A percentile compares a stretch with the other conserved stretches of the same genome.
phyloP scores from a whole-genome alignment of 345 rosid genomes.

The Gossypium rotundifolium region DNA sequence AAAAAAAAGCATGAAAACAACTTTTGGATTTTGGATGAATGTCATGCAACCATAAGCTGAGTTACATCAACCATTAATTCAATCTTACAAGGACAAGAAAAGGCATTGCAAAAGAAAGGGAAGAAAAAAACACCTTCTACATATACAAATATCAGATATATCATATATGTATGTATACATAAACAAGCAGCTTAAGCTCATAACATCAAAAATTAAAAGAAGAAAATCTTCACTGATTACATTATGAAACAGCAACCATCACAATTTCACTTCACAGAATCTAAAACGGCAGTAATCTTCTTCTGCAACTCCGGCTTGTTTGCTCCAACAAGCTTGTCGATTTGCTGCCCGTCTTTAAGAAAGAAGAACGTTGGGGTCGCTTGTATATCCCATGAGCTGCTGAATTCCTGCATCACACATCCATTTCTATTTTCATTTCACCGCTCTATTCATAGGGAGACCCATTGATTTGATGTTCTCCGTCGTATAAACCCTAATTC shows the following conservation, averaged over 20 bases:
- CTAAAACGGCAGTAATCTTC: constrained; percentile 46
- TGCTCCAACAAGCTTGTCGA: constrained; percentile 82
- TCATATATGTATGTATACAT: background rate
- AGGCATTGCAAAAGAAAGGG: background rate
- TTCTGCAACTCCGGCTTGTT: constrained; percentile 78
- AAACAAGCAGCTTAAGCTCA: background rate
- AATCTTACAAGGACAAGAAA: background rate
- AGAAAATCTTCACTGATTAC: background rate
- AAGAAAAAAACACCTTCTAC: background rate
- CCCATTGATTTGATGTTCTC: background rate
- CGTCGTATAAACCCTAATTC: background rate
- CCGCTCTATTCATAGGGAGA: background rate
- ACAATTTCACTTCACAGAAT: constrained; percentile 20
- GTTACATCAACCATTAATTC: background rate
- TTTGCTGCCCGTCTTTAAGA: constrained; percentile 65
- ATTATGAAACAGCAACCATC: background rate
- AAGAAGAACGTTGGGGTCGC: constrained; percentile 92
- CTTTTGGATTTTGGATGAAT: background rate
- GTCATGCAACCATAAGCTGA: background rate
- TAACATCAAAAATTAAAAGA: background rate
- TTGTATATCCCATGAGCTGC: constrained; percentile 81
- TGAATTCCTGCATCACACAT: constrained; percentile 53
- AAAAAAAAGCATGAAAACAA: too few relatives aligned
- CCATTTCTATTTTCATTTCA: too few relatives aligned
- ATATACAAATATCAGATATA: background rate